Evolutionary conservation across 805 yeast species (phyloP).

Genomic region (Saccharomycodes ludwigii): DNA sequence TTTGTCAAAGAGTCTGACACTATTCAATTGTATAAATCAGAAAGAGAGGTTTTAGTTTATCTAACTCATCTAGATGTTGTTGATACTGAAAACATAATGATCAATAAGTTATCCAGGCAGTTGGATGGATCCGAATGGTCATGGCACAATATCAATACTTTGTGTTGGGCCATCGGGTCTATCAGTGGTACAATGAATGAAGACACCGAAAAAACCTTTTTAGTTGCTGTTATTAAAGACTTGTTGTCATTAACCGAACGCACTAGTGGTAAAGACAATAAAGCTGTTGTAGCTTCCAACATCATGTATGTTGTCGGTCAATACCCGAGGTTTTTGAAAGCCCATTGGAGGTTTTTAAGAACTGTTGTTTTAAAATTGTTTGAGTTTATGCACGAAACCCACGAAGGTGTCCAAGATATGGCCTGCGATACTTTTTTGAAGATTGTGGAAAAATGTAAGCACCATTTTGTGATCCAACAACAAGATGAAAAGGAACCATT

Average conservation of each 20-base stretch:
- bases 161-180: constrained; percentile 99
- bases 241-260: constrained; percentile 83
- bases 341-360: constrained; percentile 95
- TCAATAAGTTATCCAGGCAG: constrained; percentile 79
- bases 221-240: constrained; percentile 89
- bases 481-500: constrained; percentile 81
- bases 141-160: constrained; percentile 93
- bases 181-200: constrained; percentile 98
- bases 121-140: constrained; percentile 98
- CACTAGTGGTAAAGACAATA: constrained; percentile 95
- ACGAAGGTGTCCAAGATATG: constrained; percentile 99
- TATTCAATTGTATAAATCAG: constrained; percentile 84
- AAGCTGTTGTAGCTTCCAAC: constrained; percentile 98
- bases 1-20: constrained; percentile 96
- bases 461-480: constrained; percentile 85
- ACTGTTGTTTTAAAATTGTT: constrained; percentile 92
- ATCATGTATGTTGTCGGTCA: constrained; percentile 99
- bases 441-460: constrained; percentile 88
- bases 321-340: constrained; percentile 92
- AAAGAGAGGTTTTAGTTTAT: constrained; percentile 92
- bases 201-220: constrained; percentile 88
- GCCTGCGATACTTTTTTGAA: constrained; percentile 98
- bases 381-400: constrained; percentile 99
- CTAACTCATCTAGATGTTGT: constrained; percentile 90
- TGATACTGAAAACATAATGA: constrained; percentile 91